Conservation (phyloP, 352 stramenopile genomes). For the Pythium brachiatum region DNA sequence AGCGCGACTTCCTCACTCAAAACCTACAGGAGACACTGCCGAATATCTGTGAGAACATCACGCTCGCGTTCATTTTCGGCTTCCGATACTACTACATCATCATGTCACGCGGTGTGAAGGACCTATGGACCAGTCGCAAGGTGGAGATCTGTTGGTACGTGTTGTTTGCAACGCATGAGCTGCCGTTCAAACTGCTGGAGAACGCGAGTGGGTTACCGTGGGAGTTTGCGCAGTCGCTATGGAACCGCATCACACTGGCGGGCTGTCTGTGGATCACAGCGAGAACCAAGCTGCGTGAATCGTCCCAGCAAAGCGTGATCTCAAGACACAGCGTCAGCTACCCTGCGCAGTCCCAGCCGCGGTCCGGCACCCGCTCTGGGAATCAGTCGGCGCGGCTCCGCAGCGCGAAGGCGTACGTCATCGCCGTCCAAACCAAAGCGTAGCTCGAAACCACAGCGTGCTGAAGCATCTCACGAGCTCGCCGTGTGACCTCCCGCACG, state of each 20-base stretch:
- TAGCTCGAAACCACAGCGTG: too few species aligned
- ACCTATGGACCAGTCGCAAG: slow-evolving; percentile 22
- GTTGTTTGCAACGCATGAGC: slow-evolving; percentile 27
- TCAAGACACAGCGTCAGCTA: background rate
- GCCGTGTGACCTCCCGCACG: too few species aligned
- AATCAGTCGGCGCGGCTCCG: background rate
- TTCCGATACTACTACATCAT: slow-evolving; percentile 44
- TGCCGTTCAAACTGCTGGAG: slow-evolving; percentile 24
- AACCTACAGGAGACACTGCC: slow-evolving; percentile 21
- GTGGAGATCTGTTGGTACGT: slow-evolving; percentile 32
- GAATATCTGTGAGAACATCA: slow-evolving; percentile 25
- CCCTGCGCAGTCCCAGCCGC: background rate
- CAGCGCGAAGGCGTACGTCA: background rate
- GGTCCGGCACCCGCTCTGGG: too few species aligned
- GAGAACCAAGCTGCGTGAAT: slow-evolving; percentile 6
- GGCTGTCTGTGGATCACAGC: slow-evolving; percentile 14
- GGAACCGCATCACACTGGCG: slow-evolving; percentile 14
- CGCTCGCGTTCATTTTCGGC: slow-evolving; percentile 30
- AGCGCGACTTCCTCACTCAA: slow-evolving; percentile 20
- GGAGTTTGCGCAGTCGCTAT: slow-evolving; percentile 14
- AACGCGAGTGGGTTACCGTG: slow-evolving; percentile 10
- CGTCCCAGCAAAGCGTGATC: background rate
- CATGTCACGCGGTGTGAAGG: slow-evolving; percentile 4
- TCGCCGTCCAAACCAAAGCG: too few species aligned
- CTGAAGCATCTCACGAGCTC: too few species aligned